phyloP scores from a whole-genome alignment of 2,329 filamentous ascomycete species.

The Talaromyces sp. region DNA sequence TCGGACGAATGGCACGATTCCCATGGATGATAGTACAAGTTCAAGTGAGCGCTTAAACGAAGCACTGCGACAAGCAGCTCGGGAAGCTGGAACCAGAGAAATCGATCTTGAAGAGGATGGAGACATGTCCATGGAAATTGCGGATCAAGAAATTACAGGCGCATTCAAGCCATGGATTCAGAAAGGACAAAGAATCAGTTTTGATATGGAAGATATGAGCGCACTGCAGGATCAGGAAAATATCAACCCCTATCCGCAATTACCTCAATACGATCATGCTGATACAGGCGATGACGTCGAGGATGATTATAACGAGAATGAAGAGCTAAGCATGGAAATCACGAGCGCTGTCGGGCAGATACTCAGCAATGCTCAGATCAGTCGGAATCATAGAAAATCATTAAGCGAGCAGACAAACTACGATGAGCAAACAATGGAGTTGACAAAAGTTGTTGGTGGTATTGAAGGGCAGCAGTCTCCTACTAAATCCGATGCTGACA shows the following conservation, averaged over 20 bases:
- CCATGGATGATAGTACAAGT: conserved; percentile 54
- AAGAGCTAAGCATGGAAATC: conserved; percentile 91
- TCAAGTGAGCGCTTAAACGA: conserved; percentile 72
- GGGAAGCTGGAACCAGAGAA: conserved; percentile 67
- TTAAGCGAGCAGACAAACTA: conserved; percentile 41
- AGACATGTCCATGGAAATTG: conserved; percentile 76
- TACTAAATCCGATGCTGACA: conserved; percentile 26
- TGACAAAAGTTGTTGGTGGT: conserved; percentile 42
- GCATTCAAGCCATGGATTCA: conserved; percentile 48
- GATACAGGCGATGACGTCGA: conserved; percentile 1
- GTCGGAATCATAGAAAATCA: conserved; percentile 41
- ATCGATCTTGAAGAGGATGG: conserved; percentile 57
- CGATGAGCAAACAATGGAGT: conserved; percentile 45
- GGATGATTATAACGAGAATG: conserved; percentile 48
- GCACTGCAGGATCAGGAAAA: conserved; percentile 45
- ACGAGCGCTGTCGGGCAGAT: conserved; percentile 79
- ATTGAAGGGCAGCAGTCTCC: conserved; percentile 28
- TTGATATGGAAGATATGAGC: conserved; percentile 41
- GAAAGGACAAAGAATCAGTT: conserved; percentile 37
- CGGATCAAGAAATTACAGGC: conserved; percentile 53
- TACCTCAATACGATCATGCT: conserved; percentile 8
- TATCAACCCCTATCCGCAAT: conserved; percentile 30
- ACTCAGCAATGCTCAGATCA: conserved; percentile 45
- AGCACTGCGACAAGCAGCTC: conserved; percentile 68
- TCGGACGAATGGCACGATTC: conserved; percentile 59